phyloP scores from a whole-genome alignment of 2,329 filamentous ascomycete species.

The Gnomoniopsis sp. region DNA sequence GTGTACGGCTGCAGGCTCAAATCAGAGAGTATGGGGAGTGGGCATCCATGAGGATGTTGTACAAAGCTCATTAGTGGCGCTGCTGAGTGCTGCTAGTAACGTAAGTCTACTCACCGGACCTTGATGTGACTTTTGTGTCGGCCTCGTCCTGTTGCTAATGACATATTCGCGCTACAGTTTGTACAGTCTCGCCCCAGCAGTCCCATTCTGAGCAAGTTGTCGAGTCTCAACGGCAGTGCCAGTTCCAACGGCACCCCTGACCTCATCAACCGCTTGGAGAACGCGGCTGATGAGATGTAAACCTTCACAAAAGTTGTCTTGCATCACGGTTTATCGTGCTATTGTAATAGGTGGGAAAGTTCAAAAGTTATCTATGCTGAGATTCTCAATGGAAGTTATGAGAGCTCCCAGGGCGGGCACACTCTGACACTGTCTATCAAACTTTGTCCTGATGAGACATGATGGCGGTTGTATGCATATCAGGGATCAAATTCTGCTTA shows the following conservation, averaged over 20 bases:
- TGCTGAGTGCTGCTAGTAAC: conserved; percentile 80
- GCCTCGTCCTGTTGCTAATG: conserved; percentile 12
- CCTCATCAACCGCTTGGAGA: conserved; percentile 33
- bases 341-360: neutral
- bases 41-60: conserved; percentile 92
- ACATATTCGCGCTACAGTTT: conserved; percentile 51
- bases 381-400: no score
- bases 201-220: conserved; percentile 46
- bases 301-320: neutral
- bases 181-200: conserved; percentile 67
- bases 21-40: conserved; percentile 81
- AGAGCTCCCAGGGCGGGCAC: no score
- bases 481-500: no score
- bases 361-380: neutral
- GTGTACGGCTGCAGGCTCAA: conserved; percentile 66
- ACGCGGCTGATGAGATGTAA: conserved; percentile 21
- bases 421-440: no score
- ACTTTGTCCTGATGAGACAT: no score
- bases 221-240: conserved; percentile 16
- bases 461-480: no score
- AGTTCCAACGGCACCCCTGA: conserved; percentile 23
- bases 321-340: neutral
- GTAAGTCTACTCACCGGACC: conserved; percentile 52
- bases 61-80: conserved; percentile 80
- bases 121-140: neutral